A percentile compares a stretch with the other conserved stretches of the same genome.
phyloP scores from a whole-genome alignment of 441 rosid genomes.

The Mallotus repandus region DNA sequence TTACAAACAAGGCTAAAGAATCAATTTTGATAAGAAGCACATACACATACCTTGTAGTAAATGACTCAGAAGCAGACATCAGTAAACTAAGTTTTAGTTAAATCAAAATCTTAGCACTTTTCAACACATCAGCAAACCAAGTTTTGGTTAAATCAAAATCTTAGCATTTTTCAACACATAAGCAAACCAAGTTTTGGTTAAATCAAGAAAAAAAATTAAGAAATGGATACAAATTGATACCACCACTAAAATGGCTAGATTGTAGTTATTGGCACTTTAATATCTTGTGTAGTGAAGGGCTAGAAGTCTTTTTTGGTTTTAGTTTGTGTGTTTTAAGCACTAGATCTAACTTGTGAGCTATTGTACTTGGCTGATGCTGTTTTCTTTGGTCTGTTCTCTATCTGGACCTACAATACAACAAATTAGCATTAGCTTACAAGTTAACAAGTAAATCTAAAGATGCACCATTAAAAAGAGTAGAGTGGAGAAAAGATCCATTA shows the following conservation, averaged over 20 bases:
- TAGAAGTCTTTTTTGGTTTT: conserved; percentile 36
- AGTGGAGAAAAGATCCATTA: background rate
- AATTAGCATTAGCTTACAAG: background rate
- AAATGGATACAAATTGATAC: too few relatives aligned
- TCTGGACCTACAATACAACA: conserved; percentile 41
- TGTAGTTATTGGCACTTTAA: conserved; percentile 56
- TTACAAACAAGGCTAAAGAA: background rate
- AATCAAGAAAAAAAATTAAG: too few relatives aligned
- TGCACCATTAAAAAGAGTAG: background rate
- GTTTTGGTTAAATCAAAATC: too few relatives aligned
- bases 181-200: too few relatives aligned
- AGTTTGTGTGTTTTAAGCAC: conserved; percentile 33
- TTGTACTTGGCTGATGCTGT: conserved; percentile 56
- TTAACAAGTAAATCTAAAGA: conserved; percentile 5
- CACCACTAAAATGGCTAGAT: conserved; percentile 32
- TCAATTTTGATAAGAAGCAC: background rate
- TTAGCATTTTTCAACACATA: too few relatives aligned
- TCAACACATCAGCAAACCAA: too few relatives aligned
- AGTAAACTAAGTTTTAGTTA: too few relatives aligned
- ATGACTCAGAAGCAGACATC: conserved; percentile 39
- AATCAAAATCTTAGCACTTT: too few relatives aligned
- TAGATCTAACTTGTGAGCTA: conserved; percentile 49
- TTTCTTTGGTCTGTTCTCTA: conserved; percentile 49
- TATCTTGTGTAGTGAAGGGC: conserved; percentile 64
- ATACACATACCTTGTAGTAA: conserved; percentile 39